Percentiles rank a stretch among this genome's conserved stretches.
Evolutionary conservation across 2,329 filamentous ascomycete species (phyloP).

Genomic region (Cryphonectria nitschkei): DNA sequence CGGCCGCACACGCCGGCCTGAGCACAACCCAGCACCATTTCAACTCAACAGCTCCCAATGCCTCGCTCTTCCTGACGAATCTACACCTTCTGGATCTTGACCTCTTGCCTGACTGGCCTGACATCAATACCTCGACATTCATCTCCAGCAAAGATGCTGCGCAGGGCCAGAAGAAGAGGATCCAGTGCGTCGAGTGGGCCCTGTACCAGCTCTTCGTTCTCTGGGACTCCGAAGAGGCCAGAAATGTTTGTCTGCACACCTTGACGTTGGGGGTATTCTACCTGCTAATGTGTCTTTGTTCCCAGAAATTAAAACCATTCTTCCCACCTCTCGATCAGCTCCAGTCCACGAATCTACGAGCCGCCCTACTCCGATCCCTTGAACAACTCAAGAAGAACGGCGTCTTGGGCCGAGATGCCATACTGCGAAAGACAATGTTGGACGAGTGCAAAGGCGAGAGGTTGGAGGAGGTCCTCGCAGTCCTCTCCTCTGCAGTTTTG

Average conservation of each 20-base stretch:
- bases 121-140: conserved; percentile 72
- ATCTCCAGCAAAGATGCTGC: conserved; percentile 62
- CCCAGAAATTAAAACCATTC: conserved; percentile 84
- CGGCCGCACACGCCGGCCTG: conserved; percentile 7
- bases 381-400: conserved; percentile 89
- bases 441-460: conserved; percentile 95
- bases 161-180: conserved; percentile 79
- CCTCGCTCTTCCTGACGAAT: conserved; percentile 78
- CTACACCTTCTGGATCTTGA: conserved; percentile 83
- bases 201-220: conserved; percentile 84
- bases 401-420: conserved; percentile 74
- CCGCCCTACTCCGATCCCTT: conserved; percentile 78
- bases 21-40: conserved; percentile 10
- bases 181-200: conserved; percentile 85
- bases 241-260: conserved; percentile 58
- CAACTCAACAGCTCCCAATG: conserved; percentile 48
- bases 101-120: conserved; percentile 76
- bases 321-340: conserved; percentile 89
- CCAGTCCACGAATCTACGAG: conserved; percentile 87
- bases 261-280: not conserved
- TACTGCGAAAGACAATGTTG: conserved; percentile 91
- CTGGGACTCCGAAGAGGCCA: conserved; percentile 78
- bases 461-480: conserved; percentile 81
- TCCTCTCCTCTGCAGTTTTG: conserved; percentile 82
- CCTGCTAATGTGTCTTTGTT: conserved; percentile 9